Evolutionary conservation across 371 early-diverging fungal genomes (phyloP).

Genomic region (Apophysomyces trapeziformis): DNA sequence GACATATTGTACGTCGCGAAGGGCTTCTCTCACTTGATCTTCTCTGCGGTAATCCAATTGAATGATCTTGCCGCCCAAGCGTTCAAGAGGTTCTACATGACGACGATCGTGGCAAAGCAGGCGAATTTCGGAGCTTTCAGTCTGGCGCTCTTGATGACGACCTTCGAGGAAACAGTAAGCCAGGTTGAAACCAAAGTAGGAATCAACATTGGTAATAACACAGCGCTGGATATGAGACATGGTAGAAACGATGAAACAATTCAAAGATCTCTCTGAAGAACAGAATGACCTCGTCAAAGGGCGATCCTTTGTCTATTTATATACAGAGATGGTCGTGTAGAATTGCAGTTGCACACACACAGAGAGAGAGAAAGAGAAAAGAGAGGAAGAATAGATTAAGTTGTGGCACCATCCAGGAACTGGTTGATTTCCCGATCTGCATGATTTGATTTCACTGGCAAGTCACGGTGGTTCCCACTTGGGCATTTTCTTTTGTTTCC

Average conservation of each 20-base stretch:
- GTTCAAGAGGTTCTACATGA: constrained; percentile 29
- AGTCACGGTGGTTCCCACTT: background rate
- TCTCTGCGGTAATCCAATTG: constrained; percentile 40
- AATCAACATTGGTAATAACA: constrained; percentile 44
- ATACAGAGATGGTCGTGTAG: too few species aligned
- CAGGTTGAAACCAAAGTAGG: constrained; percentile 37
- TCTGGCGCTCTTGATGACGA: background rate
- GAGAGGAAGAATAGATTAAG: background rate
- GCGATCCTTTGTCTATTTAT: too few species aligned
- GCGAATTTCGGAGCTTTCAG: constrained; percentile 20
- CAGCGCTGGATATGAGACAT: constrained; percentile 34
- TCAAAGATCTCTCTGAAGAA: too few species aligned
- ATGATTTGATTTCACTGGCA: constrained; percentile 6
- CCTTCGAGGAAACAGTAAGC: constrained; percentile 36
- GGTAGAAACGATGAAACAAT: background rate
- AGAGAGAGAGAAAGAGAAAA: background rate
- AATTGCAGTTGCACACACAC: too few species aligned
- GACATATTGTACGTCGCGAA: constrained; percentile 26
- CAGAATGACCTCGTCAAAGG: too few species aligned
- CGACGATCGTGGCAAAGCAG: constrained; percentile 31
- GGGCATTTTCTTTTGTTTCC: background rate
- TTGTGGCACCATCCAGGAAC: background rate
- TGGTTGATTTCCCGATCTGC: constrained; percentile 2
- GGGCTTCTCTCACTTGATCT: constrained; percentile 23
- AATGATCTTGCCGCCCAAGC: constrained; percentile 37